phyloP scores from a whole-genome alignment of 768 basidiomycete species.

The Amanita fuliginea region DNA sequence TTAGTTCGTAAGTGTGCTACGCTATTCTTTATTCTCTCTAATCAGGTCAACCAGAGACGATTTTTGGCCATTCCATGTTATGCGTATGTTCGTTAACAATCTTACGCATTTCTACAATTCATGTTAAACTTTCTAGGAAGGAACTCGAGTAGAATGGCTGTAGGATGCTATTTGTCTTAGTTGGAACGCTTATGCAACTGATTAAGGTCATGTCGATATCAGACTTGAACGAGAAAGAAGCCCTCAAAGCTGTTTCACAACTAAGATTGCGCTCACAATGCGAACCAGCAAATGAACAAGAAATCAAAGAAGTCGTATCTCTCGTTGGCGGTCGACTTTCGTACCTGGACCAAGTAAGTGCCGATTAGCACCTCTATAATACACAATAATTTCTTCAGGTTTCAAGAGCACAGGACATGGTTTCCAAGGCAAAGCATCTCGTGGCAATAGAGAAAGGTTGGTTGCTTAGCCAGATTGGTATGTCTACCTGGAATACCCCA shows the following conservation, averaged over 20 bases:
- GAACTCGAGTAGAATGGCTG: conserved; percentile 66
- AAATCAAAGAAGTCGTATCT: conserved; percentile 37
- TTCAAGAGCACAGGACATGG: conserved; percentile 49
- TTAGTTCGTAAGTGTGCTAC: conserved; percentile 45
- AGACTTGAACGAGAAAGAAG: conserved; percentile 53
- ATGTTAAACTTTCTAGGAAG: conserved; percentile 33
- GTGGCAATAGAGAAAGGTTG: conserved; percentile 69
- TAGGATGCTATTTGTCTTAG: conserved; percentile 14
- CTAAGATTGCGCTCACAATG: conserved; percentile 36
- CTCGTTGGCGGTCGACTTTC: conserved; percentile 71
- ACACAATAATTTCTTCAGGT: conserved; percentile 20
- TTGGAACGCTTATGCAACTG: background rate
- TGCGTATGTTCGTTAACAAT: conserved; percentile 31
- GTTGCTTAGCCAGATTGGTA: conserved; percentile 68
- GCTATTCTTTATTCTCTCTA: conserved; percentile 9
- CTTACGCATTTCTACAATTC: background rate
- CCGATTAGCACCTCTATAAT: background rate
- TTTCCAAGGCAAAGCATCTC: conserved; percentile 52
- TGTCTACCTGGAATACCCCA: conserved; percentile 1
- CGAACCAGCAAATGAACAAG: conserved; percentile 16
- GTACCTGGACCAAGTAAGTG: conserved; percentile 51
- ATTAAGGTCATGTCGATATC: conserved; percentile 56
- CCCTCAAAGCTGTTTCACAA: conserved; percentile 41
- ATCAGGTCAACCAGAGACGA: conserved; percentile 49
- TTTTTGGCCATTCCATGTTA: conserved; percentile 66